Conservation (phyloP, 768 basidiomycete genomes). For the Lanmaoa pseudosensibilis region DNA sequence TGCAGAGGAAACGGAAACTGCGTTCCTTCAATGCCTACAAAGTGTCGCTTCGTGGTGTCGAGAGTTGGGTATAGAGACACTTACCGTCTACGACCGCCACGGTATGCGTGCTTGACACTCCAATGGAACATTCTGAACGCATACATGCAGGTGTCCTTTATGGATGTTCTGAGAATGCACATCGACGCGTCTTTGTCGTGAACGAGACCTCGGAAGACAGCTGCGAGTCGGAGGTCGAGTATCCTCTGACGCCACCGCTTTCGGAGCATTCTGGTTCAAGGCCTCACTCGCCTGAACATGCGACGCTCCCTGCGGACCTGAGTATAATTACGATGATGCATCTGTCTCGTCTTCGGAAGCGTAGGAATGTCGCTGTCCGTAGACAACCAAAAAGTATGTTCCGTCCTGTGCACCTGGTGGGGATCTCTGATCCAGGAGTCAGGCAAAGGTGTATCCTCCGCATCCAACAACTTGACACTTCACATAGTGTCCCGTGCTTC, state of each 20-base stretch:
- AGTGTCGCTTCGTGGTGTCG: slow-evolving; percentile 62
- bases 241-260: slow-evolving; percentile 74
- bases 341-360: slow-evolving; percentile 17
- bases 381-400: slow-evolving; percentile 25
- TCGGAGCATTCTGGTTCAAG: slow-evolving; percentile 72
- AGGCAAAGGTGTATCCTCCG: slow-evolving; percentile 12
- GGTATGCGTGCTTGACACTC: slow-evolving; percentile 46
- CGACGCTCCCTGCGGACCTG: slow-evolving; percentile 9
- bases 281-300: slow-evolving; percentile 53
- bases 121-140: slow-evolving; percentile 4
- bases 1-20: slow-evolving; percentile 37
- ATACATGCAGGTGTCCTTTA: slow-evolving; percentile 40
- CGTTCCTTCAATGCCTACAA: slow-evolving; percentile 53
- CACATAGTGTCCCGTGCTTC: slow-evolving; percentile 58
- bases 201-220: slow-evolving; percentile 32
- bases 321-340: slow-evolving; percentile 21
- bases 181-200: slow-evolving; percentile 35
- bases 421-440: slow-evolving; percentile 12
- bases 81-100: slow-evolving; percentile 72
- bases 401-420: neutral
- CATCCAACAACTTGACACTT: slow-evolving; percentile 40
- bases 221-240: slow-evolving; percentile 59
- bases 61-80: slow-evolving; percentile 54
- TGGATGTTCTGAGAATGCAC: slow-evolving; percentile 42
- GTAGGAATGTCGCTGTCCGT: slow-evolving; percentile 29